A percentile compares a stretch with the other conserved stretches of the same genome.
These are phyloP conservation scores for Neopestalotiopsis sp. DNA, from an alignment of 2,329 filamentous ascomycete species.

Conservation along the genomic window DNA sequence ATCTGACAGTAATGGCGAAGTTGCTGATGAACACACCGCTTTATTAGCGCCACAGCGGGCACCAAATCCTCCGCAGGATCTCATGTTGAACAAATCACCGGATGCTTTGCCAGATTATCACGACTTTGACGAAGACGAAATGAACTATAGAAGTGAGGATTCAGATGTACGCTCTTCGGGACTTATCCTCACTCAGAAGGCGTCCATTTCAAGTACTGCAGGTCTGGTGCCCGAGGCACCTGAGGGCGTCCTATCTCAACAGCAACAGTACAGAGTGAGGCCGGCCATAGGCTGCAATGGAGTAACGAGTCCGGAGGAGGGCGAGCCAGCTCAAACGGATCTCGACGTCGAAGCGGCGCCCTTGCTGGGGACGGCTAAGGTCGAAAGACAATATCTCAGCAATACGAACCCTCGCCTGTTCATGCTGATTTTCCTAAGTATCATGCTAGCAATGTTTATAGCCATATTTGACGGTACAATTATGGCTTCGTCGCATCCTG, in stretches of 20 bases:
- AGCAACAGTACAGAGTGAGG: neutral
- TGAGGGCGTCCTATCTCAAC: neutral
- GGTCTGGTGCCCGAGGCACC: neutral
- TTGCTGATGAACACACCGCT: neutral
- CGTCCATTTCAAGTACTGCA: neutral
- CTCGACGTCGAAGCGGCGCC: slow-evolving; percentile 6
- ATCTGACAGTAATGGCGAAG: neutral
- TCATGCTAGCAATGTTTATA: slow-evolving; percentile 64
- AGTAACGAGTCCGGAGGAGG: neutral
- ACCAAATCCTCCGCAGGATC: neutral
- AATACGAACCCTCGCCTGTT: slow-evolving; percentile 57
- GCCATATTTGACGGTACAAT: slow-evolving; percentile 77
- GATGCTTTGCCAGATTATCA: neutral
- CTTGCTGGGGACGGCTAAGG: slow-evolving; percentile 7
- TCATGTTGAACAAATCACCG: neutral
- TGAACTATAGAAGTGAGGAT: neutral
- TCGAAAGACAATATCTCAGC: slow-evolving; percentile 44
- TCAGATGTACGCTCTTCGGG: neutral
- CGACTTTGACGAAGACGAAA: neutral
- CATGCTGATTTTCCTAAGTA: slow-evolving; percentile 66
- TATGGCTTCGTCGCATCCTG: slow-evolving; percentile 82
- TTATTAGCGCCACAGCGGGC: neutral
- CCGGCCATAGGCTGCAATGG: neutral
- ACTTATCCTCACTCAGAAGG: neutral
- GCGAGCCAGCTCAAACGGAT: neutral